Evolutionary conservation across 345 rosid species (phyloP).

Genomic region (Excoecaria cochinchinensis): DNA sequence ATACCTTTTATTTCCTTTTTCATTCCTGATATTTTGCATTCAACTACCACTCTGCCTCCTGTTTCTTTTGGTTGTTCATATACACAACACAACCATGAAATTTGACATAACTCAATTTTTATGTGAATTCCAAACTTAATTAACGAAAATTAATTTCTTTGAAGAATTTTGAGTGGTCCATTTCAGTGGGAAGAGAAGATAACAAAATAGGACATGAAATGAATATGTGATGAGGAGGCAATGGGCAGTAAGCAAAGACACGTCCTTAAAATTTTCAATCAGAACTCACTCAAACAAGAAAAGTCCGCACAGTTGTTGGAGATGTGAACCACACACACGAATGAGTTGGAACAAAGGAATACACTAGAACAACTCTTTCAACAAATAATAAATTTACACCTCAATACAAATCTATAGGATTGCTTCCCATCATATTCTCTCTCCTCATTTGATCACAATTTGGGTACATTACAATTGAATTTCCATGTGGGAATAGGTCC

Average conservation of each 20-base stretch:
- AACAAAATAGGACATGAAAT: neutral
- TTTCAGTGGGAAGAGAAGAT: neutral
- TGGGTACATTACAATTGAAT: too few relatives aligned
- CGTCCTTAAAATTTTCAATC: neutral
- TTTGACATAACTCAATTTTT: too few relatives aligned
- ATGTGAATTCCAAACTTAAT: too few relatives aligned
- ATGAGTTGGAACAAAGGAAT: neutral
- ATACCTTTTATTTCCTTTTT: neutral
- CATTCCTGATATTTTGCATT: neutral
- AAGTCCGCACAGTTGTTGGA: slow-evolving; percentile 13
- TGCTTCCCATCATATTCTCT: too few relatives aligned
- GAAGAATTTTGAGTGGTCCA: too few relatives aligned
- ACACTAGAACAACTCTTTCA: neutral
- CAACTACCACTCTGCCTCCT: neutral
- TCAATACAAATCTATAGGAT: too few relatives aligned
- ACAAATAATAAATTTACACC: neutral
- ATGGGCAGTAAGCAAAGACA: neutral
- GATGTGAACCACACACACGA: slow-evolving; percentile 4
- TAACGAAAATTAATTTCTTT: neutral
- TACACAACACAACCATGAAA: too few relatives aligned
- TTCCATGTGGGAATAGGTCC: too few relatives aligned
- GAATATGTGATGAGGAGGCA: neutral
- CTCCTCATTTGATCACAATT: too few relatives aligned
- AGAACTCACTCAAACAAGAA: neutral
- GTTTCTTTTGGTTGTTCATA: neutral